Conservation (phyloP, 768 basidiomycete genomes). For the Coprinopsis cinerea region DNA sequence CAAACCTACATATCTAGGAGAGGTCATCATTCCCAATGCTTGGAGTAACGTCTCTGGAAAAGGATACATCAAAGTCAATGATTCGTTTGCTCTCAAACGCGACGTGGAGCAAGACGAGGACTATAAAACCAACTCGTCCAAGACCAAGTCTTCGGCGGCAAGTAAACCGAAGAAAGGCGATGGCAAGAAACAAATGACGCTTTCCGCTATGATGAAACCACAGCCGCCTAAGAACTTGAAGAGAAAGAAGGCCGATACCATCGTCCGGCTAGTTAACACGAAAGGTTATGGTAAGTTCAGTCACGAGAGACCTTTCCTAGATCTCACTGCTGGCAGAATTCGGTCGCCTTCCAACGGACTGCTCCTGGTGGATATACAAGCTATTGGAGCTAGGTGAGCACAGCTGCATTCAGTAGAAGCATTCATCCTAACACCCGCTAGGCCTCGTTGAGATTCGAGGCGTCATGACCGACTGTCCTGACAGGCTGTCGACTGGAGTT, state of each 20-base stretch:
- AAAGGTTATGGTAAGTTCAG: conserved; percentile 53
- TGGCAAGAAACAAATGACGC: conserved; percentile 52
- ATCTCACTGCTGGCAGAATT: conserved; percentile 54
- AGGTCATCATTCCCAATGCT: conserved; percentile 62
- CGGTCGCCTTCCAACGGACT: conserved; percentile 66
- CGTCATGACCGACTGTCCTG: conserved; percentile 75
- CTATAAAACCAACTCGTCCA: conserved; percentile 19
- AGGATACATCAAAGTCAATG: conserved; percentile 62
- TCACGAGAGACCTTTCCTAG: not conserved
- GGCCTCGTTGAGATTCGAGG: conserved; percentile 64
- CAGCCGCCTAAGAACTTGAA: conserved; percentile 40
- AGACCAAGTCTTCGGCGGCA: conserved; percentile 5
- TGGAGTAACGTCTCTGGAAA: conserved; percentile 76
- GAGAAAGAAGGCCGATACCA: conserved; percentile 54
- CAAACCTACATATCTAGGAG: conserved; percentile 54
- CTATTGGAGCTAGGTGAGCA: conserved; percentile 62
- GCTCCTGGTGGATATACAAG: conserved; percentile 67
- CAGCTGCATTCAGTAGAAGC: not conserved
- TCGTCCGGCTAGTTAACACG: conserved; percentile 61
- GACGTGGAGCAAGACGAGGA: conserved; percentile 37
- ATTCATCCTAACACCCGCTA: conserved; percentile 17
- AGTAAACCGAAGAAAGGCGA: not conserved
- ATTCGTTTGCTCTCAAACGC: conserved; percentile 52
- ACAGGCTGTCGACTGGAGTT: conserved; percentile 63
- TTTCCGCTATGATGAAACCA: conserved; percentile 61